Base-by-base conservation (phyloP, 108 stramenopile genomes). In the Pseudonitzschia multistriata region DNA sequence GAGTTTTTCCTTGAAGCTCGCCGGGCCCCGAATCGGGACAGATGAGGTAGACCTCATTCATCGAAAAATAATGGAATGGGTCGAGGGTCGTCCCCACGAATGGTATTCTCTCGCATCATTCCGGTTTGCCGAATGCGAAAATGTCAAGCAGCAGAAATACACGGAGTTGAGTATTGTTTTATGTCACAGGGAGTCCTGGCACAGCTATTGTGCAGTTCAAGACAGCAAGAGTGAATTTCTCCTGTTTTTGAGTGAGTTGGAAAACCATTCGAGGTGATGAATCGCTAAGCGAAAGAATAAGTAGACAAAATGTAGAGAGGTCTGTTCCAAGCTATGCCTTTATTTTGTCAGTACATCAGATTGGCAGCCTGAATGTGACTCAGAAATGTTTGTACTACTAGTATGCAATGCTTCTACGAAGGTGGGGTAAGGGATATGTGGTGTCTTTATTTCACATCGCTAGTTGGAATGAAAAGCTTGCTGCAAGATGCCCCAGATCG, bases 21-120 rank as follows among this genome's bases (percentile, higher is more conserved):
- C 83, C 2, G 39, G 83, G 0, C 80, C 11, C 42, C 11, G 84
- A 49, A 71, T 78, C 0, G 75, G 81, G 6, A 79, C 77, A 15
- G 48, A 82, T 21, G 81, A 79, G 42, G 54, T 88, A 13, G 56
- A 70, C 13, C 47, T 88, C 1, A 87, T 75, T 53, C 64, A 34
- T 13, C 30, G 40, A 8, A 49, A 59, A 15, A 69, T 75, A 27
- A 83, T 78, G 34, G 79, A 78, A 40, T 93, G 85, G 67, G 67
- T 93, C 34, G 85, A 88, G 49, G 89, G 72, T 35, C 78, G 80
- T 36, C 80, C 84, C 6, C 72, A 74, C 33, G 84, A 93, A 78
- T 93, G 88, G 88, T 52, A 81, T 34, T 65, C 66, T 11, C 25
- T 89, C 1, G 53, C 33, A 40, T 81, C 56, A 6, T 88, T 93